Evolutionary conservation across 768 basidiomycete species (phyloP).

Genomic region (Termitomyces sp.): DNA sequence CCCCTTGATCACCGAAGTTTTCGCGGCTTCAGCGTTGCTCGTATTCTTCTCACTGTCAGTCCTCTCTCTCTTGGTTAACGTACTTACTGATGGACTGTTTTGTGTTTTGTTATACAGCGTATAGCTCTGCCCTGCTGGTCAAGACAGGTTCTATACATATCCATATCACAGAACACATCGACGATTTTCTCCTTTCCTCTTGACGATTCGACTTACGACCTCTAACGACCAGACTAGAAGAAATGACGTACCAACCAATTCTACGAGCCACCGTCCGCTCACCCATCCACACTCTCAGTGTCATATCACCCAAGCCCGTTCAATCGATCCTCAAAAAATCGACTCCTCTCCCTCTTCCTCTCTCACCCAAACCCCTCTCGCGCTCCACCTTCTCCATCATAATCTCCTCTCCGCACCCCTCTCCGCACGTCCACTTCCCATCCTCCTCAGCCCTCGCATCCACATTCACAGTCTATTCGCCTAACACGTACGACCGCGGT

Average conservation of each 20-base stretch:
- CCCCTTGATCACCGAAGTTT: conserved; percentile 9
- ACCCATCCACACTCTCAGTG: conserved; percentile 24
- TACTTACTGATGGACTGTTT: background rate
- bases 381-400: conserved; percentile 30
- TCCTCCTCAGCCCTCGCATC: conserved; percentile 55
- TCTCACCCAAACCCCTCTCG: conserved; percentile 31
- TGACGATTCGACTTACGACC: conserved; percentile 20
- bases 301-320: conserved; percentile 10
- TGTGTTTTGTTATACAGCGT: background rate
- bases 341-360: conserved; percentile 32
- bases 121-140: conserved; percentile 43
- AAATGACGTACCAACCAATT: conserved; percentile 37
- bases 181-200: conserved; percentile 2
- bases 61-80: background rate
- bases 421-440: conserved; percentile 64
- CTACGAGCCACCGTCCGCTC: conserved; percentile 32
- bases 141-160: conserved; percentile 35
- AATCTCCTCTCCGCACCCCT: conserved; percentile 30
- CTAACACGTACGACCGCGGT: conserved; percentile 59
- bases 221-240: conserved; percentile 13
- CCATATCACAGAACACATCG: conserved; percentile 18
- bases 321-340: conserved; percentile 41
- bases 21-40: conserved; percentile 17
- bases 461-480: conserved; percentile 55
- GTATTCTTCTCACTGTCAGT: conserved; percentile 11